A percentile compares a stretch with the other conserved stretches of the same genome.
Conservation (phyloP, 345 rosid species). For the Eucalyptus polyanthemos region DNA sequence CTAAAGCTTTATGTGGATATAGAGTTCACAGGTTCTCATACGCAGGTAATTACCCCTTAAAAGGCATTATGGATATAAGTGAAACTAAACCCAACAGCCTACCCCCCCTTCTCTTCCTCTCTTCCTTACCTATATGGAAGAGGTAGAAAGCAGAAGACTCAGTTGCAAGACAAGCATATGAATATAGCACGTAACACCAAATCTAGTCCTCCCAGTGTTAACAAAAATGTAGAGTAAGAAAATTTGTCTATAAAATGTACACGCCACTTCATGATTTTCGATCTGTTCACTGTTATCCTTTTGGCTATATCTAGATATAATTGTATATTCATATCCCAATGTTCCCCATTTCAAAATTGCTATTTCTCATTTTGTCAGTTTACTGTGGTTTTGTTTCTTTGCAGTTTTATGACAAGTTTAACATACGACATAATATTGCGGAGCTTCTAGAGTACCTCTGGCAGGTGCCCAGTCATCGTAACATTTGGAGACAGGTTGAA, state of each 20-base stretch:
- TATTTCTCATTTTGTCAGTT: background rate
- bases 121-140: background rate
- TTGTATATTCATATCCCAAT: background rate
- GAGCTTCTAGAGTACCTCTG: constrained; percentile 97
- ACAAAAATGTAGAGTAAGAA: background rate
- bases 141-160: background rate
- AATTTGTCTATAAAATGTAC: background rate
- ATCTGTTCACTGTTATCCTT: background rate
- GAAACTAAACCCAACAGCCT: background rate
- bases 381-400: background rate
- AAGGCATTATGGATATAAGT: background rate
- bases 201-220: background rate
- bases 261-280: background rate
- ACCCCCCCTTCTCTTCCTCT: background rate
- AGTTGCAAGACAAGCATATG: background rate
- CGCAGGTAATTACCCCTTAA: constrained; percentile 49
- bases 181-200: background rate
- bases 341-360: background rate
- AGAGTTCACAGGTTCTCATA: constrained; percentile 98
- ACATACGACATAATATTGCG: constrained; percentile 94
- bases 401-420: constrained; percentile 98
- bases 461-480: constrained; percentile 99
- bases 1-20: constrained; percentile 98
- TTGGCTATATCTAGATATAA: background rate
- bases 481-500: constrained; percentile 89